phyloP scores from a whole-genome alignment of 2,329 filamentous ascomycete genomes.

The Pseudocercospora fijiensis region DNA sequence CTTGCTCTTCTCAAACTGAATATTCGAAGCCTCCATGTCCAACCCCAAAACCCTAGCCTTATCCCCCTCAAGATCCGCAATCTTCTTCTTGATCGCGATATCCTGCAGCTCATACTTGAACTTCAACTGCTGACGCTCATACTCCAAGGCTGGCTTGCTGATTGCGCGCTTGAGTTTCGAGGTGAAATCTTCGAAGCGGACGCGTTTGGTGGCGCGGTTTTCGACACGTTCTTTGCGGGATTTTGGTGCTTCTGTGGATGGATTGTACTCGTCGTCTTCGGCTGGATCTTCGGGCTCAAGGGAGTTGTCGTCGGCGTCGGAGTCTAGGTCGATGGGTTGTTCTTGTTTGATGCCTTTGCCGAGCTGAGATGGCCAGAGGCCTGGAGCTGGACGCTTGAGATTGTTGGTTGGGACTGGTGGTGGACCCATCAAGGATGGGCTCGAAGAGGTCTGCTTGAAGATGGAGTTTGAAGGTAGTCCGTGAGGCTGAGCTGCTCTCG shows the following conservation, averaged over 20 bases:
- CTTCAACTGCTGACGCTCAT: slow-evolving; percentile 5
- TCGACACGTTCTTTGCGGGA: not conserved
- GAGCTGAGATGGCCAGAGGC: not conserved
- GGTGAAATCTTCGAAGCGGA: slow-evolving; percentile 3
- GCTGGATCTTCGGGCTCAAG: not conserved
- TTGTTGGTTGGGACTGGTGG: not conserved
- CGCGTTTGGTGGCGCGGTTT: not conserved
- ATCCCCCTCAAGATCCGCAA: slow-evolving; percentile 8
- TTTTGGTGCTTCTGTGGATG: not conserved
- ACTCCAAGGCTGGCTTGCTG: slow-evolving; percentile 6
- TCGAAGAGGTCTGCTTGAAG: not conserved
- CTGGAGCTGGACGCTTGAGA: not conserved
- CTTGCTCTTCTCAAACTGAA: slow-evolving; percentile 11
- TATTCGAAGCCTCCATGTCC: slow-evolving; percentile 9
- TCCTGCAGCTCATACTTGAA: slow-evolving; percentile 10
- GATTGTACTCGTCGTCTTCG: slow-evolving; percentile 9
- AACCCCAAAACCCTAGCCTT: not conserved
- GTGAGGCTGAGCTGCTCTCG: not conserved
- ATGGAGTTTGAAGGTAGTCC: not conserved
- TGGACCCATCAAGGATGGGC: not conserved
- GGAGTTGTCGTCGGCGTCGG: not conserved
- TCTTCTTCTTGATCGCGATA: slow-evolving; percentile 14
- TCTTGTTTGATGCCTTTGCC: not conserved
- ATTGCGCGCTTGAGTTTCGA: not conserved
- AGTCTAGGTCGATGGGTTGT: not conserved